Evolutionary conservation across 768 basidiomycete genomes (phyloP), one percentile per base, ranked within the genome.

Genomic region (Neoboletus brunneissimus): DNA sequence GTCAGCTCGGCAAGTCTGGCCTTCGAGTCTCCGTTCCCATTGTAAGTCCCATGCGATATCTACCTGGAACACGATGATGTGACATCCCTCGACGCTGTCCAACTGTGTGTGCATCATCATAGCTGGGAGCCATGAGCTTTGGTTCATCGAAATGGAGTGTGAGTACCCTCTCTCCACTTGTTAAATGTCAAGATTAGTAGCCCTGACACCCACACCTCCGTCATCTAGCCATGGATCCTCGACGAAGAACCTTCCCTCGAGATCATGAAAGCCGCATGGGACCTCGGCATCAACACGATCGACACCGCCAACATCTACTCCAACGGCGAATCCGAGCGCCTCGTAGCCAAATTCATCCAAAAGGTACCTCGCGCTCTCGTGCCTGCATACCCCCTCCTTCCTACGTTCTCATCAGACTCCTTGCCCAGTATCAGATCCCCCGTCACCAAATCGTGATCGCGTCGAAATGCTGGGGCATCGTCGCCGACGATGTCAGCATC

Each of bases 271-370:
- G 64, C 67, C 12, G 78, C 78, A 4, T 77, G 68, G 67, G 70
- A 76, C 29, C 59, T 67, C 13, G 78, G 78, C 4, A 68, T 79
- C 56, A 75, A 67, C 51, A 75, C 73, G 5, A 67, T 74, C 50
- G 76, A 78, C 41, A 75, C 76, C 0, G 74, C 75, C 20, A 75
- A 75, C 51, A 15, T 71, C 3, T 77, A 76, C 46, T 69, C 68
- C 22, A 68, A 70, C 43, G 75, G 73, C 27, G 67, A 69, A 47
- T 76, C 74, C 0, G 78, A 79, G 52, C 59, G 65, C 11, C 44
- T 79, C 44, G 53, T 77, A 12, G 75, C 61, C 18, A 71, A 73
- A 56, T 76, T 74, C 22, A 61, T 78, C 44, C 68, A 76, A 60
- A 63, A 74, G 57, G 75, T 73, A 11, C 0, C 5, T n/a, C 4